phyloP scores from a whole-genome alignment of 306 rosid genomes.

The Amphicarpaea edgeworthii region DNA sequence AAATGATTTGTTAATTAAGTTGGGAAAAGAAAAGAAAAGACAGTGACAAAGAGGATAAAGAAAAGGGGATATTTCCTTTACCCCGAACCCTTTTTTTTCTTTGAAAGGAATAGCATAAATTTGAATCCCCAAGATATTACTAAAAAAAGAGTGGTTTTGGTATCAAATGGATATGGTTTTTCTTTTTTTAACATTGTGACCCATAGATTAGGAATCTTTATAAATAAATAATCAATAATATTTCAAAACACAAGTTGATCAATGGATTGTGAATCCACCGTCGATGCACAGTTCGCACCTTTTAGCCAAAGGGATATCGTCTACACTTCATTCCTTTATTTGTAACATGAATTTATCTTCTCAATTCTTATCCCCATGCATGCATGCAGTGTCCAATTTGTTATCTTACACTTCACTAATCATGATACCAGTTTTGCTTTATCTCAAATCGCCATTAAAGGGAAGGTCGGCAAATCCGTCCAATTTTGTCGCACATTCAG shows the following conservation, averaged over 20 bases:
- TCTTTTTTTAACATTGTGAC: conserved; percentile 33
- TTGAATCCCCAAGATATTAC: conserved; percentile 41
- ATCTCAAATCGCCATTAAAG: conserved; percentile 40
- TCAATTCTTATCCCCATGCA: conserved; percentile 51
- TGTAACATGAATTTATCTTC: conserved; percentile 37
- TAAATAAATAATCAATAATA: conserved; percentile 21
- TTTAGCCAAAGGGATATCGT: conserved; percentile 30
- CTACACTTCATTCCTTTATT: conserved; percentile 34
- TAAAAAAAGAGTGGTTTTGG: conserved; percentile 45
- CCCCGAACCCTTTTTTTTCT: background rate
- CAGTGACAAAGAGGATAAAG: conserved; percentile 20
- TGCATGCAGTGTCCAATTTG: conserved; percentile 28
- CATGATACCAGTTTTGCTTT: conserved; percentile 40
- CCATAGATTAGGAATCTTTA: conserved; percentile 36
- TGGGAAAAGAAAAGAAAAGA: background rate
- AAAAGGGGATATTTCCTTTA: conserved; percentile 8
- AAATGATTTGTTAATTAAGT: background rate
- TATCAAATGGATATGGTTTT: conserved; percentile 40
- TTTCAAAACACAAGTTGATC: background rate
- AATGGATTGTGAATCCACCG: conserved; percentile 43
- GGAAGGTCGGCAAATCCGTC: conserved; percentile 55
- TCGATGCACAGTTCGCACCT: conserved; percentile 24
- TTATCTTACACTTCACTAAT: conserved; percentile 16
- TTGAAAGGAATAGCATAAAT: conserved; percentile 39
- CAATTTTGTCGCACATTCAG: conserved; percentile 26